Base-by-base conservation (phyloP, 2,329 filamentous ascomycete genomes). In the Rutstroemia sp. region DNA sequence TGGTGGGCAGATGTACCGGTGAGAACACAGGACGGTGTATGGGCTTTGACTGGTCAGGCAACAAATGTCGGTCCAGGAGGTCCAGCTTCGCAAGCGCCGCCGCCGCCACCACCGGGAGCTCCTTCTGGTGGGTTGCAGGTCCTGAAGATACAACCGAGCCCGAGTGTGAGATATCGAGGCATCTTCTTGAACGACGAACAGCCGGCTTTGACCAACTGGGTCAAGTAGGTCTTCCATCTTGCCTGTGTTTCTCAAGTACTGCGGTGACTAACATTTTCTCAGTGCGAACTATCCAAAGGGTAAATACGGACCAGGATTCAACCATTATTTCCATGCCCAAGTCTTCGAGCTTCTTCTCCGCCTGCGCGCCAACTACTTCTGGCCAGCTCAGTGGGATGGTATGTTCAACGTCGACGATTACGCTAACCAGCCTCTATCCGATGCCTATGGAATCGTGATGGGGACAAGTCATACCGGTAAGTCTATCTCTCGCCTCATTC, bases 401-500 rank as follows among this genome's bases (percentile, higher is more conserved):
- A 88, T 88, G 77, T 87, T 89, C 65, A 82, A 84, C 65, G 78
- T 88, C 1, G 87, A 90, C 59, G 87, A 90, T 65, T 75, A 80
- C 2, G 75, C 77, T 30, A 89, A 84, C 62, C 84, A 88, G 65
- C 80, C 83, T 0, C 76, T 88, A 5, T 84, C 86, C 0, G 84
- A 90, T 63, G 84, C 84, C n/a, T 89, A 83, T 66, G 86, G 83
- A 42, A 81, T 90, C 56, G 85, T 89, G 0, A 81, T 90, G 67
- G 85, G 85, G 3, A 86, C 83, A 7, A 87, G 82, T 9, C 87
- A 90, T 69, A 88, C 66, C 44, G 64, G 64, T 64, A 47, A 48
- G 55, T 47, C 10, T 19, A 10, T 39, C 2, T 8, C 16, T 6
- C 41, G 4, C 8, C 8, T 19, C 3, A 1, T 50, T 6, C 16